Conservation (phyloP, 2,329 filamentous ascomycete genomes). For the Botryosphaeria agaves region DNA sequence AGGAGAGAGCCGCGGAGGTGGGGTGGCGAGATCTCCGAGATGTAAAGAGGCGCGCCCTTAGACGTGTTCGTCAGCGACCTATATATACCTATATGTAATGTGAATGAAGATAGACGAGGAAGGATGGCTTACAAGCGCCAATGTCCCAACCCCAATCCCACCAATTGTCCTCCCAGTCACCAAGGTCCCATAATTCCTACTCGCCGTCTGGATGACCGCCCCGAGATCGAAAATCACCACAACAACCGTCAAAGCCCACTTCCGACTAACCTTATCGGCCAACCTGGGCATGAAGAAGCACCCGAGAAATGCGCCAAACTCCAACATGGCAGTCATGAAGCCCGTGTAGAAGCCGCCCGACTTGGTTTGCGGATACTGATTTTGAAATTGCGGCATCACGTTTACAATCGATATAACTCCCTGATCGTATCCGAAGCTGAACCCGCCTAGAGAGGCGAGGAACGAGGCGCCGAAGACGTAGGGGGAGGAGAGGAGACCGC, state of each 20-base stretch:
- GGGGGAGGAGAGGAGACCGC: constrained; percentile 16
- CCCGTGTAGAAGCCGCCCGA: constrained; percentile 17
- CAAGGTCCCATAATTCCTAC: constrained; percentile 13
- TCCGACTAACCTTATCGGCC: constrained; percentile 25
- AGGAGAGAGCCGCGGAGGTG: constrained; percentile 24
- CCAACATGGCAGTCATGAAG: constrained; percentile 26
- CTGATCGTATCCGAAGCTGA: constrained; percentile 27
- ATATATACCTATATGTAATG: too few species aligned
- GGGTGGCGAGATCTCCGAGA: constrained; percentile 15
- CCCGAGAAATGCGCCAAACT: constrained; percentile 21
- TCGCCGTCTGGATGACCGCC: constrained; percentile 20
- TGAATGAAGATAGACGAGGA: too few species aligned
- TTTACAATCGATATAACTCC: constrained; percentile 26
- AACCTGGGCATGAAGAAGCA: constrained; percentile 15
- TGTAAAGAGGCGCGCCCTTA: constrained; percentile 10
- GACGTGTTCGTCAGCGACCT: too few species aligned
- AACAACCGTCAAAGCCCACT: constrained; percentile 23
- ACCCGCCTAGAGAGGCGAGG: constrained; percentile 23
- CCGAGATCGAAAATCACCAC: constrained; percentile 25
- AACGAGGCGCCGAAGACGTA: constrained; percentile 27
- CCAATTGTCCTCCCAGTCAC: constrained; percentile 14
- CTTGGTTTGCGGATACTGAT: constrained; percentile 17
- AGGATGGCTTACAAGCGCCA: constrained; percentile 7
- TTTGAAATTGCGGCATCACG: constrained; percentile 27
- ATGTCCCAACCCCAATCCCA: constrained; percentile 15